Evolutionary conservation across 192 early-diverging fungal genomes (phyloP), one percentile per base, ranked within the genome.

Genomic region (Chytriomyces hyalinus): DNA sequence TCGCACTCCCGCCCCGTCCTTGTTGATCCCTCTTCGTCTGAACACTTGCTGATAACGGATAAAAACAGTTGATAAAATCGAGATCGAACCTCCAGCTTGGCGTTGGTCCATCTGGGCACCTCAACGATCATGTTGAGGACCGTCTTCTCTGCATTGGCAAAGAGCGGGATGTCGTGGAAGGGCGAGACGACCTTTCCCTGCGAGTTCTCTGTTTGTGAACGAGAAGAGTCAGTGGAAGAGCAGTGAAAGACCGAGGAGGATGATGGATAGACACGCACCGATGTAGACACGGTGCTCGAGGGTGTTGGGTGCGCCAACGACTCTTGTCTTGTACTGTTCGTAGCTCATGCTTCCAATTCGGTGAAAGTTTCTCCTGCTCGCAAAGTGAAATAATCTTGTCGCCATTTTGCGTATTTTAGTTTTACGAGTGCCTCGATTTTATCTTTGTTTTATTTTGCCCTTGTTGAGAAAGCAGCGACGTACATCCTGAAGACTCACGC

Each of bases 71-170:
- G 48, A 70, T 70, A 9, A 60, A 71, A 66, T n/a, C n/a, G 28
- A 51, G 20, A 28, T n/a, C 67, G 60, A 74, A 92, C 86, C 82
- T 97, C 97, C 78, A 97, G 88, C 91, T 99, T 99, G 82, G 95
- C 97, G 87, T 99, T 99, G 80, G 96, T 92, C 97, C 96, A 99
- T 75, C 96, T 90, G 65, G 97, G 97, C 65, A 98, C 95, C 85
- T 98, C 97, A 72, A 99, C 96, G 79, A 99, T 89, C 94, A 98
- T 96, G 93, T 99, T 99, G 84, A 95, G 90, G 74, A 97, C 88
- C 50, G 92, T 93, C 84, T 96, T 95, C 65, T 92, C 92, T 67
- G 89, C 90, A 81, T 97, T 94, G 75, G 95, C 96, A 80, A 91
- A 96, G 28, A 97, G 88, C 36, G 97, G 97, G 73, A 99, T 98